Conservation (phyloP, 2,329 filamentous ascomycete genomes). For the Davidsoniella australis region DNA sequence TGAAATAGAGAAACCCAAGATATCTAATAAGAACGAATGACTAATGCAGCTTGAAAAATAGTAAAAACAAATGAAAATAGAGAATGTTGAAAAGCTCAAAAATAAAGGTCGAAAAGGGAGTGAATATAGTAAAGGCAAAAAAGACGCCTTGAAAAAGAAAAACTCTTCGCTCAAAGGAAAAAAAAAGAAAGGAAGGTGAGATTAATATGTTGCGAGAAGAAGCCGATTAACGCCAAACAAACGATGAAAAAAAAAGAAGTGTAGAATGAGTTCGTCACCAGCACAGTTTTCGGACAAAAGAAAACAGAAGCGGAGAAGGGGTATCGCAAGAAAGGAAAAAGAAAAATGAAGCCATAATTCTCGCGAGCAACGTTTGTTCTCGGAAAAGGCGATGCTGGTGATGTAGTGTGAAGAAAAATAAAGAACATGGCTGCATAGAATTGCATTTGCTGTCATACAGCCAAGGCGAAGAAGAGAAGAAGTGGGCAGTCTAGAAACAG, state of each 20-base stretch:
- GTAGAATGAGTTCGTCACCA: no score
- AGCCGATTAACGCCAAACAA: not conserved
- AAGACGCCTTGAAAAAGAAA: not conserved
- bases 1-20: not conserved
- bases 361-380: no score
- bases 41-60: no score
- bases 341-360: no score
- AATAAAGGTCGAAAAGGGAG: conserved; percentile 1
- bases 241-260: not conserved
- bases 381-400: not conserved
- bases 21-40: not conserved
- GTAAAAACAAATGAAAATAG: not conserved
- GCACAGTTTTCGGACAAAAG: no score
- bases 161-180: conserved; percentile 11
- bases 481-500: not conserved
- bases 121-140: not conserved
- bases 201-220: not conserved
- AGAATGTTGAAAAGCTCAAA: not conserved
- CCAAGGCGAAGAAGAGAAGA: not conserved
- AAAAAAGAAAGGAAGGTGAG: conserved; percentile 1
- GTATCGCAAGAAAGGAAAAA: not conserved
- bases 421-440: not conserved
- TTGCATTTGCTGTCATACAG: no score
- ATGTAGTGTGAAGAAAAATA: not conserved
- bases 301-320: not conserved